Conservation (phyloP, 2,329 filamentous ascomycete genomes). For the Alternaria rosae region DNA sequence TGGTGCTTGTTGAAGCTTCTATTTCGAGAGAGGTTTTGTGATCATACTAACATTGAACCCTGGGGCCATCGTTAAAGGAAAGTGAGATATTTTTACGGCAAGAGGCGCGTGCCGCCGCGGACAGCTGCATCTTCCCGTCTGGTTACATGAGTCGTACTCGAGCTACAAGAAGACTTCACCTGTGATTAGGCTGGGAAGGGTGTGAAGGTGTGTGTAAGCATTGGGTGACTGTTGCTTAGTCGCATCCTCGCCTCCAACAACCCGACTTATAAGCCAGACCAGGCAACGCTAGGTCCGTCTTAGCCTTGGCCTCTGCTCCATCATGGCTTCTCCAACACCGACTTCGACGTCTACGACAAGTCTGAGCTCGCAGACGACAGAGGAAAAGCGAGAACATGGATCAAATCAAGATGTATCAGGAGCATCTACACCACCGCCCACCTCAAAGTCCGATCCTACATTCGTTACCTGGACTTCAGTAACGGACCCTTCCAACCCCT, state of each 20-base stretch:
- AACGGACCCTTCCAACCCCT: slow-evolving; percentile 41
- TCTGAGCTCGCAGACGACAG: not conserved
- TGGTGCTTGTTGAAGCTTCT: not conserved
- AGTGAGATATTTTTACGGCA: not conserved
- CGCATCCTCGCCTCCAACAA: not conserved
- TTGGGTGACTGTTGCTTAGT: not conserved
- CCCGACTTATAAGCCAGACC: not conserved
- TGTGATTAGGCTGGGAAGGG: not conserved
- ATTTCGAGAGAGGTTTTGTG: not conserved
- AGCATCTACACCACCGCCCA: not conserved
- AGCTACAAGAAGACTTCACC: not conserved
- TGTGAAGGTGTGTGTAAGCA: not conserved
- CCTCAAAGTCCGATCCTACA: slow-evolving; percentile 2
- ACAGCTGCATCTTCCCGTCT: not conserved
- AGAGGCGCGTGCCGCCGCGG: not conserved
- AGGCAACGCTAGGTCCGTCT: not conserved
- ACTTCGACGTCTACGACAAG: not conserved
- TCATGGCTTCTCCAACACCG: not conserved
- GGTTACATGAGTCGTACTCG: not conserved
- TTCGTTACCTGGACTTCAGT: slow-evolving; percentile 30
- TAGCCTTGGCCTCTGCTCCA: not conserved
- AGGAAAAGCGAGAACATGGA: not conserved
- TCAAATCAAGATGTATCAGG: not conserved
- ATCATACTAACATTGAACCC: not conserved
- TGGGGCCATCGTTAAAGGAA: not conserved